phyloP scores from a whole-genome alignment of 1,284 basidiomycete genomes.

The Ustilago sp. region DNA sequence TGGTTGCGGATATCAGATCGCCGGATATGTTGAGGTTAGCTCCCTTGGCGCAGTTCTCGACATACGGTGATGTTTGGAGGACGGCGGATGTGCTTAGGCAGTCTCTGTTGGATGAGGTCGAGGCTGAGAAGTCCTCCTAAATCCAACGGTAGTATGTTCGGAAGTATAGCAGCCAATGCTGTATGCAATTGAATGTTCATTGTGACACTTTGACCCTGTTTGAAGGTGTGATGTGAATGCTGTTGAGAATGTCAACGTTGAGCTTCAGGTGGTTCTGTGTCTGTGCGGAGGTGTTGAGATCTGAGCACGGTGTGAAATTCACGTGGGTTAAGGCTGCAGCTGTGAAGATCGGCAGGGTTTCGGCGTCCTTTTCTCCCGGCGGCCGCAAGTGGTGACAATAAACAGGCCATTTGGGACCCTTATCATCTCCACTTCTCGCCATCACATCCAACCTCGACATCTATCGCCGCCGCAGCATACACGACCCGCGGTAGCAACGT shows the following conservation, averaged over 20 bases:
- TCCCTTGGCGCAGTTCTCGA: conserved; percentile 64
- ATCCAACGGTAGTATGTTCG: too few relatives aligned
- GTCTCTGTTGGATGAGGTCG: conserved; percentile 44
- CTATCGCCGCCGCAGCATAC: not conserved
- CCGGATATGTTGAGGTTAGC: conserved; percentile 66
- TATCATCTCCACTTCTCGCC: not conserved
- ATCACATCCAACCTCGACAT: not conserved
- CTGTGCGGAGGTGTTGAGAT: not conserved
- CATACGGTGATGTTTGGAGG: conserved; percentile 61
- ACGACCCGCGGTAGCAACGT: not conserved
- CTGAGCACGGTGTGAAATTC: not conserved
- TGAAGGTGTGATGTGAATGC: not conserved
- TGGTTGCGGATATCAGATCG: conserved; percentile 62
- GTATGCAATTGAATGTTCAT: not conserved
- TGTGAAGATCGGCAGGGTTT: not conserved
- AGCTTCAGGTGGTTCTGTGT: not conserved
- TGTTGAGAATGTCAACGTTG: not conserved
- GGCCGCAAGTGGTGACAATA: not conserved
- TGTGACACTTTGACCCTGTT: not conserved
- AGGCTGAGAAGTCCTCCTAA: conserved; percentile 12
- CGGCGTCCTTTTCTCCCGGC: not conserved
- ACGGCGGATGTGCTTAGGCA: conserved; percentile 54
- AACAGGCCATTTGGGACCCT: not conserved
- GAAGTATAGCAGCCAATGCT: not conserved
- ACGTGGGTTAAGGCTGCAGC: not conserved